Evolutionary conservation across 257 asterid species (phyloP), one percentile per base, ranked within the genome.

Genomic region (Striga asiatica): DNA sequence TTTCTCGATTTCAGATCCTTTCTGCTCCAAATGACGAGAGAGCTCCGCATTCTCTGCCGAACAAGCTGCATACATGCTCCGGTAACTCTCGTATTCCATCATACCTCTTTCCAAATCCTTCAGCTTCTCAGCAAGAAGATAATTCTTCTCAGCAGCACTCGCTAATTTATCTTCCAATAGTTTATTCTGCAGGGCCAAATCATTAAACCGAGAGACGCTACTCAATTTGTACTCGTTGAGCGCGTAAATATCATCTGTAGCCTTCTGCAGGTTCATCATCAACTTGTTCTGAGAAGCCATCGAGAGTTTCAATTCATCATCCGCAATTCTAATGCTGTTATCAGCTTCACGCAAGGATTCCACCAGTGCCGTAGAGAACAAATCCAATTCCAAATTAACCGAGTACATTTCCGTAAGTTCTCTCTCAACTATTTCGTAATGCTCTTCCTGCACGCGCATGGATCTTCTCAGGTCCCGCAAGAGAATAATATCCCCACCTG

Each of bases 391-490:
- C 43, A 84, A 68, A 66, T 79, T 88, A 25, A 75, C 58, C 28
- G 80, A 82, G 66, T 77, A 78, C 97, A 92, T 78, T 50, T 84
- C 94, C 12, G 56, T 47, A 29, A 88, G 89, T 56, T 92, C 98
- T 74, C 76, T 79, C 70, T 92, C 94, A 64, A 80, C 93, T 84
- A 82, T 92, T 62, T 66, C 76, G 58, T 78, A 76, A 67, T 78
- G 87, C 74, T 76, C 89, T 76, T 84, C 89, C 78, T 91, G 98
- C 73, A 78, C 50, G 66, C 49, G 60, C 53, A 87, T 80, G 38
- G 98, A 84, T 63, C 71, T 77, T 72, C 82, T 84, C 89, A 91
- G 64, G 76, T 91, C 98, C 62, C 78, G 94, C 5, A 81, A 37
- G 57, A 91, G 81, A 68, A 80, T n/a, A n/a, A n/a, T 54, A 69